phyloP scores from a whole-genome alignment of 192 early-diverging fungal genomes.

The Allomyces arbusculus region DNA sequence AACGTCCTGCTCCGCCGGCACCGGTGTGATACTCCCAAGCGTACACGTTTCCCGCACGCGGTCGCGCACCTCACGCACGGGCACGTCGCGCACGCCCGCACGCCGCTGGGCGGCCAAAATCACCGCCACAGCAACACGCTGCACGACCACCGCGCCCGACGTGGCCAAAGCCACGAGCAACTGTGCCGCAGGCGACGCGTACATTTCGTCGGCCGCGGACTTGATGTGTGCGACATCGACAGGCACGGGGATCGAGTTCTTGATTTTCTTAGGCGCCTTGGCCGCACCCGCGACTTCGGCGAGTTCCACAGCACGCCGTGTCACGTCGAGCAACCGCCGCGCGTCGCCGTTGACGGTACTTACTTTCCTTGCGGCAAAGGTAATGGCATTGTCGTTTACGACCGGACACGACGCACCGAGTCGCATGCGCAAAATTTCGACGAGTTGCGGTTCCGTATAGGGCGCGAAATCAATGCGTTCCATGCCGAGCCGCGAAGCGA shows the following conservation, averaged over 20 bases:
- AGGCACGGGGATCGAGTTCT: conserved; percentile 6
- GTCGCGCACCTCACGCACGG: conserved; percentile 49
- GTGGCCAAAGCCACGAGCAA: conserved; percentile 45
- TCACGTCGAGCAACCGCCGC: conserved; percentile 82
- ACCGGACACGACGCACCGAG: conserved; percentile 43
- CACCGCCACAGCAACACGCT: conserved; percentile 66
- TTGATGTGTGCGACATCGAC: conserved; percentile 52
- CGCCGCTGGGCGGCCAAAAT: conserved; percentile 38
- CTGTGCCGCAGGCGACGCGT: conserved; percentile 47
- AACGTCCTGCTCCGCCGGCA: conserved; percentile 40
- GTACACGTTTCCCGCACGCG: conserved; percentile 45
- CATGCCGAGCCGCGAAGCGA: conserved; percentile 75
- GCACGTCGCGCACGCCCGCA: conserved; percentile 47
- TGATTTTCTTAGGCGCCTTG: conserved; percentile 5
- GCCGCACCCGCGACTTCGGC: conserved; percentile 22
- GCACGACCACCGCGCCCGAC: conserved; percentile 24
- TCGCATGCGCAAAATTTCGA: conserved; percentile 63
- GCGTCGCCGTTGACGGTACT: conserved; percentile 93
- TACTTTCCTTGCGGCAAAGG: conserved; percentile 88
- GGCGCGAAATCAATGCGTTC: conserved; percentile 83
- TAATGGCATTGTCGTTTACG: conserved; percentile 65
- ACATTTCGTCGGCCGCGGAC: conserved; percentile 72
- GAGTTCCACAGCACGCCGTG: conserved; percentile 58
- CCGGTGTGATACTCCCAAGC: conserved; percentile 36
- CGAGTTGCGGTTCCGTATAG: conserved; percentile 70